Conservation (phyloP, 345 rosid genomes). For the Pugionium dolabratum region DNA sequence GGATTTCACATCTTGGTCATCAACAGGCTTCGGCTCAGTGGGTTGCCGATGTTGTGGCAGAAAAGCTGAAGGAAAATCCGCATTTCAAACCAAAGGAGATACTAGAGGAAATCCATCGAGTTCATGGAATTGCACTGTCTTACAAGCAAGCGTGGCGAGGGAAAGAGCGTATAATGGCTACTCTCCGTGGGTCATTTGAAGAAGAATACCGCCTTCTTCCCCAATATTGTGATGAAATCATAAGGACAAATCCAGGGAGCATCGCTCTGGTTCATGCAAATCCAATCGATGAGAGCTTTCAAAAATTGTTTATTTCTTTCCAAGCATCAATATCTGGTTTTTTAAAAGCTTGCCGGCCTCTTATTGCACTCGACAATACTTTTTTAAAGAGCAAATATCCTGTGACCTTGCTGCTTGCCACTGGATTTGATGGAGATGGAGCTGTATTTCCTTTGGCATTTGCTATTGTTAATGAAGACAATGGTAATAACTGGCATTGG, state of each 20-base stretch:
- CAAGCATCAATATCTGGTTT: slow-evolving; percentile 85
- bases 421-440: slow-evolving; percentile 91
- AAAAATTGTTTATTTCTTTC: slow-evolving; percentile 73
- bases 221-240: slow-evolving; percentile 76
- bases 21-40: slow-evolving; percentile 95
- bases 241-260: slow-evolving; percentile 76
- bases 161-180: slow-evolving; percentile 84
- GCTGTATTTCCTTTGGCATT: slow-evolving; percentile 80
- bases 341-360: slow-evolving; percentile 77
- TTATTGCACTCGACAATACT: slow-evolving; percentile 78
- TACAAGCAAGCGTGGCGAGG: slow-evolving; percentile 99
- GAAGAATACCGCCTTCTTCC: slow-evolving; percentile 91
- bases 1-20: slow-evolving; percentile 87
- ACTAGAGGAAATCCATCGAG: slow-evolving; percentile 82
- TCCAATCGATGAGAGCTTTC: slow-evolving; percentile 63
- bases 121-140: slow-evolving; percentile 79
- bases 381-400: slow-evolving; percentile 71
- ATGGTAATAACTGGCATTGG: slow-evolving; percentile 75
- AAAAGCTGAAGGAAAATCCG: slow-evolving; percentile 74
- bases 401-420: slow-evolving; percentile 75
- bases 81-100: slow-evolving; percentile 80
- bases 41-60: slow-evolving; percentile 83
- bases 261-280: slow-evolving; percentile 66
- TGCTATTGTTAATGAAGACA: slow-evolving; percentile 79
- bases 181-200: slow-evolving; percentile 80